These are phyloP conservation scores for Ophiorrhiza pumila DNA, from an alignment of 257 asterid species.

Conservation along the genomic window DNA sequence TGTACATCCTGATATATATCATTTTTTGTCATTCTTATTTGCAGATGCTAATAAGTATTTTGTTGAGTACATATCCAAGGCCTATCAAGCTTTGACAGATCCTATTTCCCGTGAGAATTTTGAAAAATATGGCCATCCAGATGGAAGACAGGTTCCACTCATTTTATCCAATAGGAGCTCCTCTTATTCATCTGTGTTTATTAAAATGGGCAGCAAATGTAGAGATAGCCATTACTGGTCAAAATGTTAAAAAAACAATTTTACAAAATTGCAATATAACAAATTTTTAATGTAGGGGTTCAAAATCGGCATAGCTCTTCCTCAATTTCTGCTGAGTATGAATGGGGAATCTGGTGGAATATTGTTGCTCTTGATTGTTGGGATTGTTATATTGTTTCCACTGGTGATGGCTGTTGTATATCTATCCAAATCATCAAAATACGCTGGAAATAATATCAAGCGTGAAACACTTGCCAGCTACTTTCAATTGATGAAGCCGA, in stretches of 20 bases:
- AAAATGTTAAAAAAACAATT: not conserved
- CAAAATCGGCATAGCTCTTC: slow-evolving; percentile 94
- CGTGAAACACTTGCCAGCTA: slow-evolving; percentile 73
- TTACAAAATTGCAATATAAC: not conserved
- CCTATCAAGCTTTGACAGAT: slow-evolving; percentile 97
- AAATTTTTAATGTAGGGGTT: slow-evolving; percentile 60
- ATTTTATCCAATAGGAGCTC: slow-evolving; percentile 6
- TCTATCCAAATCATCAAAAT: slow-evolving; percentile 70
- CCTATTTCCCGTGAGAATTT: slow-evolving; percentile 87
- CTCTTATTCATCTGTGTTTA: slow-evolving; percentile 13
- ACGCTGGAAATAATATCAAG: slow-evolving; percentile 68
- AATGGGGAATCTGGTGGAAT: slow-evolving; percentile 78
- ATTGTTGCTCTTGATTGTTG: slow-evolving; percentile 66
- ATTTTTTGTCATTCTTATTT: slow-evolving; percentile 24
- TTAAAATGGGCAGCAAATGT: not conserved
- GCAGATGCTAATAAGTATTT: slow-evolving; percentile 87
- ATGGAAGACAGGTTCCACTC: slow-evolving; percentile 87
- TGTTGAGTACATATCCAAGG: slow-evolving; percentile 85
- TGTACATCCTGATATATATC: slow-evolving; percentile 13
- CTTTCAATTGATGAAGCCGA: slow-evolving; percentile 74
- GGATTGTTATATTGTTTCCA: slow-evolving; percentile 69
- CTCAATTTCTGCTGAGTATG: slow-evolving; percentile 71
- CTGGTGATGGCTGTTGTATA: slow-evolving; percentile 66
- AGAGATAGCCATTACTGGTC: not conserved
- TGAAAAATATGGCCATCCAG: slow-evolving; percentile 97